Evolutionary conservation across 192 early-diverging fungal species (phyloP).

Genomic region (Coemansia sp.): DNA sequence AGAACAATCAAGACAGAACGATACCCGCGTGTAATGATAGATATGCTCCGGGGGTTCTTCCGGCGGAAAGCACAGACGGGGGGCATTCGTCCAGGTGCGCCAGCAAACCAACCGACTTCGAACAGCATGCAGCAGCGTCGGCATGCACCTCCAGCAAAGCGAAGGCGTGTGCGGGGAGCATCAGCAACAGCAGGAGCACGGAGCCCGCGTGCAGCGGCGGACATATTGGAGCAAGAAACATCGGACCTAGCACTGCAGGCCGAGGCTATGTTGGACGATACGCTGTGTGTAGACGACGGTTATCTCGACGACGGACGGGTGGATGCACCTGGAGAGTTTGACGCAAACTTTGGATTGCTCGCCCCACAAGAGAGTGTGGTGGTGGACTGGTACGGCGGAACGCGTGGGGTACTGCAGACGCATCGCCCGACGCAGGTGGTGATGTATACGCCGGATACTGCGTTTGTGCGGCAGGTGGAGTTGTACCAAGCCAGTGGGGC

Average conservation of each 20-base stretch:
- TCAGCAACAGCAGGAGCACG: constrained; percentile 37
- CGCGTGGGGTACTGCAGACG: constrained; percentile 68
- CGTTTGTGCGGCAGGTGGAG: constrained; percentile 87
- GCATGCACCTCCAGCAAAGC: constrained; percentile 54
- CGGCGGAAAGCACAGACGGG: constrained; percentile 66
- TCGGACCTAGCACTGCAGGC: constrained; percentile 32
- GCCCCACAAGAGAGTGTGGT: constrained; percentile 44
- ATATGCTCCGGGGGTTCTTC: constrained; percentile 69
- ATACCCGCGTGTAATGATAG: constrained; percentile 43
- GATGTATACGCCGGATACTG: constrained; percentile 87
- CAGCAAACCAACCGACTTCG: not conserved
- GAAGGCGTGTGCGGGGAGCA: constrained; percentile 53
- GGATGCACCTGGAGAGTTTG: constrained; percentile 18
- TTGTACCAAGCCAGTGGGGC: constrained; percentile 59
- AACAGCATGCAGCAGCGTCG: constrained; percentile 12
- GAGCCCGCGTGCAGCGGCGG: constrained; percentile 32
- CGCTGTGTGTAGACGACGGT: constrained; percentile 2
- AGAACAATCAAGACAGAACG: not conserved
- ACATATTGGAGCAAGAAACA: constrained; percentile 29
- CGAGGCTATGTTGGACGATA: constrained; percentile 4
- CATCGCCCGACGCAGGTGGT: constrained; percentile 78
- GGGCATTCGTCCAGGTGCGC: constrained; percentile 17
- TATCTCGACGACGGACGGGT: constrained; percentile 48
- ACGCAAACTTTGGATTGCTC: constrained; percentile 39
- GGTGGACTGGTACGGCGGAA: constrained; percentile 60